These are phyloP conservation scores for Prunus mira DNA, from an alignment of 306 rosid genomes.

Conservation along the genomic window DNA sequence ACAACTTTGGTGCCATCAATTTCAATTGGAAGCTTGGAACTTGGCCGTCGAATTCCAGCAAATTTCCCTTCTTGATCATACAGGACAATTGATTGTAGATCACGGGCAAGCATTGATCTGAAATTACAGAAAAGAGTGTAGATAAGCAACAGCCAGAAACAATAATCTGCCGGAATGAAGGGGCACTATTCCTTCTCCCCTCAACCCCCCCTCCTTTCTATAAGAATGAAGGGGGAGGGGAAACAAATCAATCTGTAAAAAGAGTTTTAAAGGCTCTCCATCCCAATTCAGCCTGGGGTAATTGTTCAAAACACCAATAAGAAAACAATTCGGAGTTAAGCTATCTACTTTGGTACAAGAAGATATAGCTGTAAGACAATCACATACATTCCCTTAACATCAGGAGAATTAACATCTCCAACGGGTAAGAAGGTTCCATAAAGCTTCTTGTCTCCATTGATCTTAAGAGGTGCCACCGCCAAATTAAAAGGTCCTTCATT, in stretches of 20 bases:
- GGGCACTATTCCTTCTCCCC: not conserved
- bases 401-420: slow-evolving; percentile 67
- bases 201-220: not conserved
- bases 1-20: slow-evolving; percentile 68
- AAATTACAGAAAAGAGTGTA: slow-evolving; percentile 22
- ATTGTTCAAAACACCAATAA: not conserved
- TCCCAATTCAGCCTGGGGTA: not conserved
- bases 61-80: slow-evolving; percentile 87
- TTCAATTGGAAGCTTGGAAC: slow-evolving; percentile 82
- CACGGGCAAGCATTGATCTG: slow-evolving; percentile 98
- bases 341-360: not conserved
- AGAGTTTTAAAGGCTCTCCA: not conserved
- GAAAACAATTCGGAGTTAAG: not conserved
- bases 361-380: not conserved
- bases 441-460: slow-evolving; percentile 96
- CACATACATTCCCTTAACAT: slow-evolving; percentile 88
- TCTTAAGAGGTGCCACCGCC: slow-evolving; percentile 89
- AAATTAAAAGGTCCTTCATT: slow-evolving; percentile 91
- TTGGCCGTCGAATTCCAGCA: slow-evolving; percentile 85
- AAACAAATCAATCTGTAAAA: not conserved
- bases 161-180: not conserved
- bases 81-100: slow-evolving; percentile 82
- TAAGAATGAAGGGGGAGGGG: not conserved
- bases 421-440: slow-evolving; percentile 83
- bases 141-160: slow-evolving; percentile 6